Conservation (phyloP, 1,284 basidiomycete genomes). For the Cutaneotrichosporon mucoides region DNA sequence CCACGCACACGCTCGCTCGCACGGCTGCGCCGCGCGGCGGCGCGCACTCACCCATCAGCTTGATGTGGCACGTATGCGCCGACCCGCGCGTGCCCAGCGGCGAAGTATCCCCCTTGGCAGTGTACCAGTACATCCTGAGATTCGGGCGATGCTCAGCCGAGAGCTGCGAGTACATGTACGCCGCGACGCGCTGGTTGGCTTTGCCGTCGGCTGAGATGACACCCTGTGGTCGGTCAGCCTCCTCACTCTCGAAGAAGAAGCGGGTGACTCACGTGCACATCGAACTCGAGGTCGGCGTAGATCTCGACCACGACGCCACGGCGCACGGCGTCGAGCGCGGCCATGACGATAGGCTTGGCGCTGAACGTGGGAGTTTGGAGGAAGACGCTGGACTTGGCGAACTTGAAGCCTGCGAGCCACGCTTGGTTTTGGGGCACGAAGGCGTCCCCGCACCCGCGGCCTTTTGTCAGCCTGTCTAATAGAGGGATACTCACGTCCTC, state of each 20-base stretch:
- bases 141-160: constrained; percentile 51
- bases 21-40: too few species aligned
- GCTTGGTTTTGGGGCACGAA: constrained; percentile 61
- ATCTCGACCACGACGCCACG: constrained; percentile 62
- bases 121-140: constrained; percentile 62
- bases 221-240: constrained; percentile 11
- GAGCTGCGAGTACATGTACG: constrained; percentile 58
- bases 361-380: constrained; percentile 72
- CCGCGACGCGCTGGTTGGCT: constrained; percentile 66
- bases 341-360: constrained; percentile 60
- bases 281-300: constrained; percentile 61
- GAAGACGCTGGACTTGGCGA: constrained; percentile 63
- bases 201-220: constrained; percentile 63
- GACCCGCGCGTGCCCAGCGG: constrained; percentile 62
- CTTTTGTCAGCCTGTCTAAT: constrained; percentile 13
- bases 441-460: constrained; percentile 31
- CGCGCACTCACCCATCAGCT: constrained; percentile 59
- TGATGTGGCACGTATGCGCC: constrained; percentile 68
- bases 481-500: constrained; percentile 56
- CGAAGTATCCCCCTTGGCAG: constrained; percentile 56
- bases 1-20: too few species aligned
- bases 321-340: constrained; percentile 59
- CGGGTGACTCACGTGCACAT: constrained; percentile 57
- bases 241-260: too few species aligned
- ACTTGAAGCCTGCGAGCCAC: constrained; percentile 64